Percentiles rank a stretch among this genome's conserved stretches.
Conservation (phyloP, 116 monocot species). For the Iris pallida region DNA sequence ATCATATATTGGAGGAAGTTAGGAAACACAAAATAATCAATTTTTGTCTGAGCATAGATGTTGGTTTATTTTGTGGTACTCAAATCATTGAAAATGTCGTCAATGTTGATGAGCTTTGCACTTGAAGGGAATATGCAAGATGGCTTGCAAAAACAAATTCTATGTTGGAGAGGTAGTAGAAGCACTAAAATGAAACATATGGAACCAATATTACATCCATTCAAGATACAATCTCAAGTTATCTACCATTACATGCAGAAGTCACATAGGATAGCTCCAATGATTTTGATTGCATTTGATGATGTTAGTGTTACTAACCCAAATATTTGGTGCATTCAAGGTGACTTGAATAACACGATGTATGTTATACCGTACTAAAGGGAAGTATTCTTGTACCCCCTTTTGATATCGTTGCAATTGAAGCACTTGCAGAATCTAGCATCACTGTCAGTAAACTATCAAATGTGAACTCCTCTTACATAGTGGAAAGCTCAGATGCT, state of each 20-base stretch:
- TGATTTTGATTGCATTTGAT: slow-evolving; percentile 51
- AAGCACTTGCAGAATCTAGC: slow-evolving; percentile 85
- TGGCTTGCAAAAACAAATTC: too few species aligned
- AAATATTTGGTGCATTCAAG: slow-evolving; percentile 84
- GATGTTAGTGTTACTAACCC: slow-evolving; percentile 64
- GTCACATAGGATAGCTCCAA: slow-evolving; percentile 54
- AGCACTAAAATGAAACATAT: neutral
- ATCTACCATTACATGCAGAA: slow-evolving; percentile 26
- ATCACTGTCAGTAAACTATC: slow-evolving; percentile 69
- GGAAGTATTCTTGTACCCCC: slow-evolving; percentile 8
- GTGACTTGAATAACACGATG: slow-evolving; percentile 23
- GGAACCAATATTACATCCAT: neutral
- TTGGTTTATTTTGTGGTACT: slow-evolving; percentile 14
- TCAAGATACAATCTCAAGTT: neutral
- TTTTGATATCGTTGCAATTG: slow-evolving; percentile 13
- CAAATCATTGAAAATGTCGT: slow-evolving; percentile 53
- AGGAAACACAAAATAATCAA: neutral
- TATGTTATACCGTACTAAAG: neutral
- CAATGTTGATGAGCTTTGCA: slow-evolving; percentile 25
- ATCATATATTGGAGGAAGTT: neutral
- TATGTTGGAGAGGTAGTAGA: too few species aligned
- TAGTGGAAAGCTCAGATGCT: slow-evolving; percentile 9
- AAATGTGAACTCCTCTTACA: slow-evolving; percentile 8
- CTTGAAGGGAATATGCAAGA: too few species aligned
- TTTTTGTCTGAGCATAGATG: neutral